phyloP scores from a whole-genome alignment of 2,329 filamentous ascomycete species.

The Cladophialophora chaetospira region DNA sequence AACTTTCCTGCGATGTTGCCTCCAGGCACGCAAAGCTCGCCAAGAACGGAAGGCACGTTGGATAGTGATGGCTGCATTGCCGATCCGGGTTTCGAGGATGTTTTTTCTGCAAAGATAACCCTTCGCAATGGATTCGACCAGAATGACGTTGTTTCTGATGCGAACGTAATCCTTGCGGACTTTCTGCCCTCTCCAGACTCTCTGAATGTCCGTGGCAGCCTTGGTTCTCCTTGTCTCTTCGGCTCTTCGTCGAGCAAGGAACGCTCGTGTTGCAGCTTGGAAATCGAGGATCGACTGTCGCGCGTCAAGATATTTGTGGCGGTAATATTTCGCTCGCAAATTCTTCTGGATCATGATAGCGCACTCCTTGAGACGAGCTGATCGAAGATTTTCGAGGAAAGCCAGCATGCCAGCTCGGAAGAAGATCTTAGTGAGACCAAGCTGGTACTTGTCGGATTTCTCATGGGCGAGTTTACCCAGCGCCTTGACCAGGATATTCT shows the following conservation, averaged over 20 bases:
- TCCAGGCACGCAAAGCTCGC: constrained; percentile 76
- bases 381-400: constrained; percentile 92
- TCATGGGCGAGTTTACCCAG: constrained; percentile 74
- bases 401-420: constrained; percentile 99
- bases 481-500: constrained; percentile 85
- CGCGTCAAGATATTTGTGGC: constrained; percentile 84
- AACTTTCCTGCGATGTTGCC: constrained; percentile 85
- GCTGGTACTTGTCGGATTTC: constrained; percentile 89
- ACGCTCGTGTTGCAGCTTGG: constrained; percentile 76
- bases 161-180: constrained; percentile 77
- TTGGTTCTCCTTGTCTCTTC: constrained; percentile 80
- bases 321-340: constrained; percentile 90
- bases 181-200: constrained; percentile 91
- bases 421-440: constrained; percentile 98
- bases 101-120: constrained; percentile 87
- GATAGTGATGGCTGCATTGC: constrained; percentile 87
- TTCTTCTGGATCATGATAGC: constrained; percentile 99
- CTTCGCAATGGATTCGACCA: constrained; percentile 87
- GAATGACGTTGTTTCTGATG: constrained; percentile 80
- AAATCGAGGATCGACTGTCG: constrained; percentile 77
- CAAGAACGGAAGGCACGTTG: constrained; percentile 88
- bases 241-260: constrained; percentile 73
- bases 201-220: constrained; percentile 91
- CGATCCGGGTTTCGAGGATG: constrained; percentile 90
- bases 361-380: constrained; percentile 85